Base-by-base conservation (phyloP, 2,329 filamentous ascomycete genomes). In the Fusarium sp. region DNA sequence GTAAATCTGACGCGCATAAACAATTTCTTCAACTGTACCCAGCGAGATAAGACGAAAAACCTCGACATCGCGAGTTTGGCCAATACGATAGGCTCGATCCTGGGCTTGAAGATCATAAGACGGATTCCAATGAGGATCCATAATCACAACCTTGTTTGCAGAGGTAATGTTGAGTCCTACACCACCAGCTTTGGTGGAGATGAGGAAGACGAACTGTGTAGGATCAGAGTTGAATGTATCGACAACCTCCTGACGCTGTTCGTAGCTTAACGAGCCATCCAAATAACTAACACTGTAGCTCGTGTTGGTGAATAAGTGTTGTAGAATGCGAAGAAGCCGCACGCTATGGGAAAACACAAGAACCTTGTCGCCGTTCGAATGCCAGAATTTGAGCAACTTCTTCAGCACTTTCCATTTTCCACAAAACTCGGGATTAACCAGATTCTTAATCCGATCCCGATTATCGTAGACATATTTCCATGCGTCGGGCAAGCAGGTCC, bases 51-150 rank as follows among this genome's bases (percentile, higher is more conserved):
- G 86, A 6, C 96, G 89, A 76, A 97, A 98, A 2, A 98, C 95
- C 75, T 99, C 96, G 1, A 99, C 96, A 74, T 98, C 93, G 20
- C 96, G 86, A 0, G 88, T 89, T 78, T 99, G 96, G 1, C 96
- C 96, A 66, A 99, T 98, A 50, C 96, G 90, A 76, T 99, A 98
- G 4, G 96, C 96, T 50, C 96, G 89, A 75, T 99, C 96, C 78
- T 99, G 96, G 0, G 96, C 96, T 77, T 99, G 96, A 1, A 98
- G 85, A 73, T 99, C 96, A 70, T 96, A 95, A 3, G 93, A 88
- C 1, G 96, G 96, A 69, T 99, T 99, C 96, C 96, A 99, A 73
- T 98, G 96, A 0, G 96, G 96, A 76, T 98, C 96, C 46, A 98
- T 89, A 34, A 99, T 93, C 39, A 99, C 95, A 0, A 99, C 96